Conservation (phyloP, 2,329 filamentous ascomycete genomes). For the Biscogniauxia marginata region DNA sequence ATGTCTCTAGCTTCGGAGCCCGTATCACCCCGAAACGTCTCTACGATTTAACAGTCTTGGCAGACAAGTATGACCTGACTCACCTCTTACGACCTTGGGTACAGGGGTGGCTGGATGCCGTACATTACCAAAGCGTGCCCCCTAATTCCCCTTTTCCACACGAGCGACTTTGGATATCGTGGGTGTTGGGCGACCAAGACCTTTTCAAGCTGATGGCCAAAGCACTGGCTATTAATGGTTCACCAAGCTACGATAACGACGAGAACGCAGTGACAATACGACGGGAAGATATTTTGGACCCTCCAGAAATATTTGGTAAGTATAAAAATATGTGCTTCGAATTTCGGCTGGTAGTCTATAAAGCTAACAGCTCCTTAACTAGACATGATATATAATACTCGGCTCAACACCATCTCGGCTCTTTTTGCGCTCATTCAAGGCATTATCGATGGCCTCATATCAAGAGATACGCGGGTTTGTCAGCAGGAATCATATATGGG, state of each 20-base stretch:
- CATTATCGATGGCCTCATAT: neutral
- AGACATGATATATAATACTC: neutral
- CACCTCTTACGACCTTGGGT: neutral
- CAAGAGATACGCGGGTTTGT: neutral
- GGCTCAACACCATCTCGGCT: neutral
- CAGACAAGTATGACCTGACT: neutral
- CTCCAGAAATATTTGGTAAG: neutral
- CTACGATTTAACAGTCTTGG: neutral
- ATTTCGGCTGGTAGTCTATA: neutral
- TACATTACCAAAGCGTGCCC: neutral
- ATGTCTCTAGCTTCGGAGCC: neutral
- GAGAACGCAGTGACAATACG: neutral
- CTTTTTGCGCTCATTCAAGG: neutral
- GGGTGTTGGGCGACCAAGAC: neutral
- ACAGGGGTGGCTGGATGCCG: neutral
- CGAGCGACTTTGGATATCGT: neutral
- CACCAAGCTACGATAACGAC: neutral
- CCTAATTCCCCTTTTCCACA: neutral
- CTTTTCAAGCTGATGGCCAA: neutral
- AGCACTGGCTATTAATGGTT: neutral
- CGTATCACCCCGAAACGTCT: neutral
- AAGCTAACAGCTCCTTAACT: neutral
- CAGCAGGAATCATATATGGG: no score
- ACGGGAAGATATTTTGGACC: neutral
- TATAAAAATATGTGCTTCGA: neutral